Evolutionary conservation across 2,329 filamentous ascomycete genomes (phyloP).

Genomic region (Verticillium tricorpus): DNA sequence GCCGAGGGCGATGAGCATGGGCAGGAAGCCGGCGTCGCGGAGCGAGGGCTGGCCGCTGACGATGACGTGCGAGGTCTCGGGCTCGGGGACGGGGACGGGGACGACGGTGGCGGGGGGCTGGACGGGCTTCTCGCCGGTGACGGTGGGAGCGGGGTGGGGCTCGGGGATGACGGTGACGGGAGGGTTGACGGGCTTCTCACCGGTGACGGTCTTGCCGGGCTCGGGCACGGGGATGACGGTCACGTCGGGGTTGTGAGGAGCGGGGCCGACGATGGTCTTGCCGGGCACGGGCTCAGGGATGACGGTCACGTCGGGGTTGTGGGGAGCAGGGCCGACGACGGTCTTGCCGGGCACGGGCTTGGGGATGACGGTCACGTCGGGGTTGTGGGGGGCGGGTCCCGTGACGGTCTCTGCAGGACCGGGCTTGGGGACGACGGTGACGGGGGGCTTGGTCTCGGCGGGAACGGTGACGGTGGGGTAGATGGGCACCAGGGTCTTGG

Average conservation of each 20-base stretch:
- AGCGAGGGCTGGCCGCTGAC: background rate
- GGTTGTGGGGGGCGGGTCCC: background rate
- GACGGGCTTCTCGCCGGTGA: background rate
- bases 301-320: background rate
- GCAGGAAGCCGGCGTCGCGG: background rate
- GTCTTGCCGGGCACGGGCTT: background rate
- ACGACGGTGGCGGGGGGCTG: background rate
- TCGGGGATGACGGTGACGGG: background rate
- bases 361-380: background rate
- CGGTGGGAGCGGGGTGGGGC: background rate
- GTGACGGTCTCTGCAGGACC: background rate
- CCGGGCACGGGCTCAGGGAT: background rate
- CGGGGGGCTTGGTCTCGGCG: background rate
- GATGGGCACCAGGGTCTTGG: background rate
- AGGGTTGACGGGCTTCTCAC: background rate
- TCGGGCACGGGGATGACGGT: background rate
- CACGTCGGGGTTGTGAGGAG: background rate
- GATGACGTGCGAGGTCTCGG: background rate
- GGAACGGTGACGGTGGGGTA: background rate
- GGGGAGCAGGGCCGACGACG: background rate
- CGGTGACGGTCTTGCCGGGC: background rate
- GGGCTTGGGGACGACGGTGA: background rate
- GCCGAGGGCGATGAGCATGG: conserved; percentile 3
- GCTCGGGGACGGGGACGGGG: background rate
- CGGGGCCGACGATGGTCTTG: background rate